Evolutionary conservation across 2,329 filamentous ascomycete species (phyloP).

Genomic region (Fusarium concolor): DNA sequence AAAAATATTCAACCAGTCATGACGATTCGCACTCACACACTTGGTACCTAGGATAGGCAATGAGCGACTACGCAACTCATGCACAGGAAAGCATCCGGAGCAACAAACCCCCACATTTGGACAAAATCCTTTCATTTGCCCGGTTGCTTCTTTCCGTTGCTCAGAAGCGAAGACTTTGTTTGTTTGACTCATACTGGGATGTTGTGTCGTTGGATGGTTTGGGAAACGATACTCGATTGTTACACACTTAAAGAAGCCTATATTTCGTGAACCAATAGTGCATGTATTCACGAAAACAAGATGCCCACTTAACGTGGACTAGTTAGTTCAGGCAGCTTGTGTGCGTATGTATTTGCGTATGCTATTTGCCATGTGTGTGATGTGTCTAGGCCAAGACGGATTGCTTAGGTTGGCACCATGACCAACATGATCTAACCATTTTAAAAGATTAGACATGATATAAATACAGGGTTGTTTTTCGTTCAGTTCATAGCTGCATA

Average conservation of each 20-base stretch:
- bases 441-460: background rate
- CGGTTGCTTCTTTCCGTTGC: background rate
- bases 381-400: background rate
- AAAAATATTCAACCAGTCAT: conserved; percentile 9
- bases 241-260: conserved; percentile 2
- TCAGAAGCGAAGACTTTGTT: background rate
- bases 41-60: conserved; percentile 14
- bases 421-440: conserved; percentile 11
- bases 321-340: background rate
- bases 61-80: conserved; percentile 12
- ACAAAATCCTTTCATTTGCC: background rate
- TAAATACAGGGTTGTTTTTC: conserved; percentile 11
- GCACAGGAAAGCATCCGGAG: background rate
- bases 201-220: too few species aligned
- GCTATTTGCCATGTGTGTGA: background rate
- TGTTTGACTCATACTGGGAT: conserved; percentile 11
- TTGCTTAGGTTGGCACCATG: conserved; percentile 14
- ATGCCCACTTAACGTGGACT: background rate
- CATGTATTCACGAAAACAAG: conserved; percentile 18
- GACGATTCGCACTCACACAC: background rate
- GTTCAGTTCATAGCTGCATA: background rate
- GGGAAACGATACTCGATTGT: background rate
- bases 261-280: background rate
- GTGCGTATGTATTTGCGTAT: background rate
- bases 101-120: background rate